Conservation (phyloP, 345 rosid species). For the Nasturtium officinale region DNA sequence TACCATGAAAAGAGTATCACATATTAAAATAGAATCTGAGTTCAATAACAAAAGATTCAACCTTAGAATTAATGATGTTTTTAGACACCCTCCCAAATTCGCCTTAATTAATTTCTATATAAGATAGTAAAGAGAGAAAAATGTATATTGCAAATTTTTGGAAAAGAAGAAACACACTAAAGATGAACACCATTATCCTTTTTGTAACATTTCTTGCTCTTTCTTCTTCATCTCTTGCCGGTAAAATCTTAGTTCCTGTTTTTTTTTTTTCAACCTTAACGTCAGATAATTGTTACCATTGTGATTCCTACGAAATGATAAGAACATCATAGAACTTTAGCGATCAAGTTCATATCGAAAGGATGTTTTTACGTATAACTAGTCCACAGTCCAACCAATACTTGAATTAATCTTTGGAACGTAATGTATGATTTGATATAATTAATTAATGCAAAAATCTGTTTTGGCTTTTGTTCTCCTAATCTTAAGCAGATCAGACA, state of each 20-base stretch:
- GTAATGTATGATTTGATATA: not conserved
- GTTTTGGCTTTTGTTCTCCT: not conserved
- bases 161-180: slow-evolving; percentile 19
- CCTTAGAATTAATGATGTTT: slow-evolving; percentile 4
- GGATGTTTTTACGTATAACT: not conserved
- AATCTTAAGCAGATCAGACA: slow-evolving; percentile 12
- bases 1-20: slow-evolving; percentile 1
- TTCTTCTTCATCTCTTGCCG: slow-evolving; percentile 29
- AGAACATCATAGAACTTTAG: not conserved
- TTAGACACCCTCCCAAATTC: slow-evolving; percentile 3
- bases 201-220: slow-evolving; percentile 37
- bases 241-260: slow-evolving; percentile 8
- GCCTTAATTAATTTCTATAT: slow-evolving; percentile 8
- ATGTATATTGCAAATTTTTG: not conserved
- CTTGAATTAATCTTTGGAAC: not conserved
- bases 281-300: slow-evolving; percentile 13
- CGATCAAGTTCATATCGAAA: not conserved
- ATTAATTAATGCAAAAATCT: not conserved
- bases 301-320: not conserved
- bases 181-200: slow-evolving; percentile 28
- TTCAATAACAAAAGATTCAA: slow-evolving; percentile 2
- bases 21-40: slow-evolving; percentile 27
- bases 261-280: not conserved
- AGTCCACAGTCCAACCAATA: slow-evolving; percentile 1
- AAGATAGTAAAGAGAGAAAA: not conserved